These are phyloP conservation scores for Falciphora oryzae DNA, from an alignment of 2,329 filamentous ascomycete species.

Conservation along the genomic window DNA sequence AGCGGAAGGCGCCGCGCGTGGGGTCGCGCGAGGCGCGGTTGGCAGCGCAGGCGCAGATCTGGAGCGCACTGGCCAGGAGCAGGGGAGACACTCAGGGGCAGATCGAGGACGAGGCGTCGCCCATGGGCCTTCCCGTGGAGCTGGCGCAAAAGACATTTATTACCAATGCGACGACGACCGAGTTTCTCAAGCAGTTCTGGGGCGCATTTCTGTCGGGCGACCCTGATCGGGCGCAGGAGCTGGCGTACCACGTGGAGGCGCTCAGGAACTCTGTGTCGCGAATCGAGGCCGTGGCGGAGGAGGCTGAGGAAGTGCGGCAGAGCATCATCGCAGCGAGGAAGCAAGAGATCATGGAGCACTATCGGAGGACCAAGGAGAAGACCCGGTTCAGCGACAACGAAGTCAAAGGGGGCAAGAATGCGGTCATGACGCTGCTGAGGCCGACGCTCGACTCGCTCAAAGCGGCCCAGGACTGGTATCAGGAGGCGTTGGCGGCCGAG, in stretches of 20 bases:
- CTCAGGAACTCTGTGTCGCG: slow-evolving; percentile 70
- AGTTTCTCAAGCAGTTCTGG: slow-evolving; percentile 99
- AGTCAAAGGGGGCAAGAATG: slow-evolving; percentile 68
- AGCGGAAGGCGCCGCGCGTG: slow-evolving; percentile 36
- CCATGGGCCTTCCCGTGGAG: slow-evolving; percentile 50
- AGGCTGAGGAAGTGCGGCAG: slow-evolving; percentile 70
- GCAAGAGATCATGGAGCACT: slow-evolving; percentile 64
- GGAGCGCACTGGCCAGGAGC: slow-evolving; percentile 58
- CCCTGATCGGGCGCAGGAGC: slow-evolving; percentile 69
- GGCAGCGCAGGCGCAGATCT: slow-evolving; percentile 59
- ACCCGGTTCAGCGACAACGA: slow-evolving; percentile 61
- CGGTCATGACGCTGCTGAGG: slow-evolving; percentile 69
- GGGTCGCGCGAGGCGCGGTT: slow-evolving; percentile 64
- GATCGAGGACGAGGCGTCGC: slow-evolving; percentile 39
- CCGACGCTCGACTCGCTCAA: slow-evolving; percentile 67
- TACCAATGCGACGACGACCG: slow-evolving; percentile 87
- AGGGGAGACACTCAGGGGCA: slow-evolving; percentile 53
- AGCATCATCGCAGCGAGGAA: slow-evolving; percentile 61
- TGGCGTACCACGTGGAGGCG: slow-evolving; percentile 77
- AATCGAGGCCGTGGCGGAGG: slow-evolving; percentile 72
- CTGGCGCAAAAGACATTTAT: slow-evolving; percentile 54
- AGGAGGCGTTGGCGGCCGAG: slow-evolving; percentile 18
- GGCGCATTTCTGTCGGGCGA: slow-evolving; percentile 85
- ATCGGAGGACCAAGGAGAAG: slow-evolving; percentile 68
- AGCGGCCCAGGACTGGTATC: slow-evolving; percentile 46